Percentiles rank a stretch among this genome's conserved stretches.
phyloP scores from a whole-genome alignment of 306 rosid species.

The Cucumis hystrix region DNA sequence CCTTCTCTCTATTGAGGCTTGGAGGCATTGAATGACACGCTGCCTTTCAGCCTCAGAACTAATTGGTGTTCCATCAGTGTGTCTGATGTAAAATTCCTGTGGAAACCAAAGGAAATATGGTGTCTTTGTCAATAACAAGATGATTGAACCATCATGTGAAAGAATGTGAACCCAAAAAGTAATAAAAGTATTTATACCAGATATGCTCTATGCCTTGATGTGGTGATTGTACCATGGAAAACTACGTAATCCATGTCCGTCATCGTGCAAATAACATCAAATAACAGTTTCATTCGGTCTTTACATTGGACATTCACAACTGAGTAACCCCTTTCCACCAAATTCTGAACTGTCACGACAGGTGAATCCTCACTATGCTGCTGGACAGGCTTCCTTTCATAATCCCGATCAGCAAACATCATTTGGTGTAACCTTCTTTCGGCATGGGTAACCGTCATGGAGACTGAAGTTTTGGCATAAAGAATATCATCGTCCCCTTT shows the following conservation, averaged over 20 bases:
- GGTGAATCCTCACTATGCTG: slow-evolving; percentile 28
- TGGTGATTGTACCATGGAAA: slow-evolving; percentile 72
- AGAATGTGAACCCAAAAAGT: not conserved
- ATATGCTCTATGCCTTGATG: slow-evolving; percentile 36
- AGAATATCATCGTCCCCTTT: slow-evolving; percentile 77
- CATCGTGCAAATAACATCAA: slow-evolving; percentile 71
- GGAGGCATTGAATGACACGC: slow-evolving; percentile 73
- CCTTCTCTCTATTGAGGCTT: slow-evolving; percentile 76
- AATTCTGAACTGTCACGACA: slow-evolving; percentile 57
- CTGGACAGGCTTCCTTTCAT: slow-evolving; percentile 55
- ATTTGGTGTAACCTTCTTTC: slow-evolving; percentile 94
- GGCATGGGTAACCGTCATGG: slow-evolving; percentile 48
- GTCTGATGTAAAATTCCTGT: slow-evolving; percentile 87
- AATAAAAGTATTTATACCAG: slow-evolving; percentile 29
- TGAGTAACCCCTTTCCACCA: slow-evolving; percentile 75
- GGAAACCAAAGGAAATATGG: not conserved
- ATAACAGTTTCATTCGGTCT: slow-evolving; percentile 66
- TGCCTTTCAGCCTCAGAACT: slow-evolving; percentile 88
- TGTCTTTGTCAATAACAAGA: not conserved
- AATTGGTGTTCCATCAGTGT: slow-evolving; percentile 89
- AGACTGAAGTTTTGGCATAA: slow-evolving; percentile 62
- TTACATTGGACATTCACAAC: slow-evolving; percentile 87
- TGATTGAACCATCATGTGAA: not conserved
- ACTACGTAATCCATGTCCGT: slow-evolving; percentile 94
- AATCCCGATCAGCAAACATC: slow-evolving; percentile 89